These are phyloP conservation scores for Lecanicillium sp. DNA, from an alignment of 2,329 filamentous ascomycete genomes.

Conservation along the genomic window DNA sequence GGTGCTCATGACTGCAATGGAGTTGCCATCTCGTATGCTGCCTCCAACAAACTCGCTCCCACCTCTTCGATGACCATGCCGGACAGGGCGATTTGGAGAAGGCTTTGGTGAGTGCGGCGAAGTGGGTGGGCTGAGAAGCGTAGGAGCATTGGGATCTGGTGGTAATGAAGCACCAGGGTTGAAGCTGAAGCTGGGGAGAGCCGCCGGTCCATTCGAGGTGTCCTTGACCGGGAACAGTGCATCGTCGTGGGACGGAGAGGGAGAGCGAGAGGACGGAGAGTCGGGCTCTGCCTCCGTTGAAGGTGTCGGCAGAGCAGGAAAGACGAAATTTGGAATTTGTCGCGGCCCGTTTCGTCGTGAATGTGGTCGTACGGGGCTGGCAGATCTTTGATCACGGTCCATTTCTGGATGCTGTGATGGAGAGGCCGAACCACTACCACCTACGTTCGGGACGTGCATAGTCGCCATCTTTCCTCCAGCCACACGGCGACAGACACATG, in stretches of 20 bases:
- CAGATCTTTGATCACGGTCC: neutral
- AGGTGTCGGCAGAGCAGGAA: conserved; percentile 41
- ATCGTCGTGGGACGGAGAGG: conserved; percentile 21
- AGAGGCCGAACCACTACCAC: conserved; percentile 20
- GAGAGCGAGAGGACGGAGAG: neutral
- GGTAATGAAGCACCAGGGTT: conserved; percentile 37
- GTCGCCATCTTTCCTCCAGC: conserved; percentile 36
- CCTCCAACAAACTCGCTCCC: conserved; percentile 84
- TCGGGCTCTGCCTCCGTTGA: conserved; percentile 25
- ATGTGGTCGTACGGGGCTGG: neutral
- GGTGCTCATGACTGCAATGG: conserved; percentile 55
- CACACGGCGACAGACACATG: conserved; percentile 40
- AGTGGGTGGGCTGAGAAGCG: conserved; percentile 45
- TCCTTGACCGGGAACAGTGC: conserved; percentile 19
- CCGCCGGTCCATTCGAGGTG: conserved; percentile 24
- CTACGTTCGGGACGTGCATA: conserved; percentile 27
- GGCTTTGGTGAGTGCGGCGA: conserved; percentile 43
- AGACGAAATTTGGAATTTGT: conserved; percentile 58
- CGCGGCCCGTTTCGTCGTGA: conserved; percentile 24
- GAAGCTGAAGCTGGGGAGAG: conserved; percentile 47
- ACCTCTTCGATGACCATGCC: conserved; percentile 70
- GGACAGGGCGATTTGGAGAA: conserved; percentile 46
- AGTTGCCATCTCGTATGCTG: conserved; percentile 49
- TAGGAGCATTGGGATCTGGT: conserved; percentile 21
- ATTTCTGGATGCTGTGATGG: conserved; percentile 7